Base-by-base conservation (phyloP, 345 rosid species). In the Atalantia buxifolia region DNA sequence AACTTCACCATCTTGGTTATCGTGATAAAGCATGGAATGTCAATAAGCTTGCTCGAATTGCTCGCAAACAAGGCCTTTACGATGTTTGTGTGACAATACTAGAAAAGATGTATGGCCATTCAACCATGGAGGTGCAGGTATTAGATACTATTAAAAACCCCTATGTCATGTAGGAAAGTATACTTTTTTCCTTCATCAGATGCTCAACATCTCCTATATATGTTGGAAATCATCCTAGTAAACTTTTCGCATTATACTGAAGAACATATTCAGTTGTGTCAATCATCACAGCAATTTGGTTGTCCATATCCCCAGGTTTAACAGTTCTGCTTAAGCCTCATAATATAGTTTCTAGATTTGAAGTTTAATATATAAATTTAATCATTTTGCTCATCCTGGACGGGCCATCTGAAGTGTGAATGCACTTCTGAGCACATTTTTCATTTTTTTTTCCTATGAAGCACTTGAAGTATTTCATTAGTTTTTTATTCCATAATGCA, bases 61-160 rank as follows among this genome's bases (percentile, higher is more conserved):
- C 99, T 85, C 92, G 97, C 78, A 96, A 91, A 85, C 99, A 96
- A 84, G 98, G 98, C 66, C 98, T 96, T 85, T 81, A 89, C 82
- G 97, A 96, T 88, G 97, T 94, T 81, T 96, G 99, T 77, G 95
- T 94, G 69, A 83, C 87, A 50, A 87, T 94, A 78, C 97, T 96
- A 79, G 98, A 96, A 33, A 96, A 96, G 92, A 91, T 96, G 98
- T 92, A 96, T 84, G 98, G 98, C 71, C 98, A 96, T 82, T 89
- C 98, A 56, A 91, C 98, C 77, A 96, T 96, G 99, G 98, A 96
- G 87, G 97, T 96, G 24, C 99, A 95, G 99, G 99, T 96, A 91
- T 30, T 78, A 27, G 72, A 57, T 81, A 31, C 55, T 35, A 36
- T 9, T 40, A 14, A 48, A 45, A 59, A 35, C 25, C 56, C 5